Evolutionary conservation across 768 basidiomycete genomes (phyloP).

Genomic region (Lactifluus volemus): DNA sequence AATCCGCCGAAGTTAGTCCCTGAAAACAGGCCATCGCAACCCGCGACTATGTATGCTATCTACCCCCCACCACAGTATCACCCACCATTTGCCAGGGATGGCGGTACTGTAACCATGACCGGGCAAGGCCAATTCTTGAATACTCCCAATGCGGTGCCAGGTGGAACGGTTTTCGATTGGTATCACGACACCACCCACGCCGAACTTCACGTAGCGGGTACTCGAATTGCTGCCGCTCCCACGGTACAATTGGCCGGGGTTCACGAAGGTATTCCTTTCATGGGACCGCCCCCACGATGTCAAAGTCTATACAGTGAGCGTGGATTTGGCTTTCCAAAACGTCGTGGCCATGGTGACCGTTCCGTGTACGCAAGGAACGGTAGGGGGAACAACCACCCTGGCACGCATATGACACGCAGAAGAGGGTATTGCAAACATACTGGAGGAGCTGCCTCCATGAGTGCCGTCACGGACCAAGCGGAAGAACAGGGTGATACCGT

Average conservation of each 20-base stretch:
- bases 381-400: background rate
- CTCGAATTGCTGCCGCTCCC: background rate
- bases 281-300: background rate
- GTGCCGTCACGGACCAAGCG: slow-evolving; percentile 6
- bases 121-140: background rate
- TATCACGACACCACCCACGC: slow-evolving; percentile 1
- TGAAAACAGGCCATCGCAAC: background rate
- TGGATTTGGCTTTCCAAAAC: slow-evolving; percentile 6
- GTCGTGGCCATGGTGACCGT: slow-evolving; percentile 8
- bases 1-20: slow-evolving; percentile 1
- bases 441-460: slow-evolving; percentile 15
- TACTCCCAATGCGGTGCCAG: background rate
- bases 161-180: slow-evolving; percentile 9
- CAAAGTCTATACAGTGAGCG: slow-evolving; percentile 1
- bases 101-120: background rate
- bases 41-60: background rate
- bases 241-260: background rate
- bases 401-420: slow-evolving; percentile 4
- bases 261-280: background rate
- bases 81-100: slow-evolving; percentile 1
- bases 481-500: background rate
- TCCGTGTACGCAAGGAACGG: background rate
- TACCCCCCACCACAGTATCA: slow-evolving; percentile 11
- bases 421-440: slow-evolving; percentile 7
- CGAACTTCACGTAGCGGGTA: background rate